Evolutionary conservation across 257 asterid species (phyloP).

Genomic region (Fraxinus pennsylvanica): DNA sequence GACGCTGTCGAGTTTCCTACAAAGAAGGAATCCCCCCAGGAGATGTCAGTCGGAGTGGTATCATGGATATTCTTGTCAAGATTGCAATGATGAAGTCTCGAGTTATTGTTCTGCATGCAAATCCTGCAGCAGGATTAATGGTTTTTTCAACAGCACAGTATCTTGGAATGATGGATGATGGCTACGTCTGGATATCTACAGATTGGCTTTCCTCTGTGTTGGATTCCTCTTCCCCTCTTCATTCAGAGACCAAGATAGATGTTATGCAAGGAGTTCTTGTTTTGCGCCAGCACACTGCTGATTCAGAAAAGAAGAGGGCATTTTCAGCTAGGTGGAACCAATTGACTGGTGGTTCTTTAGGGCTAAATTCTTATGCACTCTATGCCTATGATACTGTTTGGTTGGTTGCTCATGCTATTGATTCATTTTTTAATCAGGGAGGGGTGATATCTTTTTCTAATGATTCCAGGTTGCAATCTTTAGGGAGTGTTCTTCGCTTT

Average conservation of each 20-base stretch:
- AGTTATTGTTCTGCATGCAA: constrained; percentile 63
- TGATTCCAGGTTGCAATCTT: constrained; percentile 46
- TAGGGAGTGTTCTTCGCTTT: constrained; percentile 54
- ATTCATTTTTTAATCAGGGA: constrained; percentile 65
- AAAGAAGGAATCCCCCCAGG: constrained; percentile 57
- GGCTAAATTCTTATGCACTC: constrained; percentile 71
- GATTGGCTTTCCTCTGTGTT: constrained; percentile 79
- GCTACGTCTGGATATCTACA: constrained; percentile 78
- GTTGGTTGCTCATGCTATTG: constrained; percentile 80
- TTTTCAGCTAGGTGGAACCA: constrained; percentile 59
- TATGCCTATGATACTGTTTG: constrained; percentile 86
- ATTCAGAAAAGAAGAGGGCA: constrained; percentile 49
- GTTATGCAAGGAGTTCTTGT: constrained; percentile 54
- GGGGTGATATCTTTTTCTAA: constrained; percentile 71
- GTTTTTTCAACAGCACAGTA: constrained; percentile 53
- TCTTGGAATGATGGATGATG: constrained; percentile 69
- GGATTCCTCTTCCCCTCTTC: constrained; percentile 49
- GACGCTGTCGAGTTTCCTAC: constrained; percentile 51
- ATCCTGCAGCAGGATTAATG: constrained; percentile 42
- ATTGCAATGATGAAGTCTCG: constrained; percentile 65
- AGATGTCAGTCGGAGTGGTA: constrained; percentile 32
- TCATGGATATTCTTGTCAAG: constrained; percentile 61
- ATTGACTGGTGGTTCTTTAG: constrained; percentile 51
- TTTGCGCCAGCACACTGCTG: constrained; percentile 53
- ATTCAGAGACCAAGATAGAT: constrained; percentile 18